Evolutionary conservation across 345 rosid genomes (phyloP).

Genomic region (Gossypium turneri): DNA sequence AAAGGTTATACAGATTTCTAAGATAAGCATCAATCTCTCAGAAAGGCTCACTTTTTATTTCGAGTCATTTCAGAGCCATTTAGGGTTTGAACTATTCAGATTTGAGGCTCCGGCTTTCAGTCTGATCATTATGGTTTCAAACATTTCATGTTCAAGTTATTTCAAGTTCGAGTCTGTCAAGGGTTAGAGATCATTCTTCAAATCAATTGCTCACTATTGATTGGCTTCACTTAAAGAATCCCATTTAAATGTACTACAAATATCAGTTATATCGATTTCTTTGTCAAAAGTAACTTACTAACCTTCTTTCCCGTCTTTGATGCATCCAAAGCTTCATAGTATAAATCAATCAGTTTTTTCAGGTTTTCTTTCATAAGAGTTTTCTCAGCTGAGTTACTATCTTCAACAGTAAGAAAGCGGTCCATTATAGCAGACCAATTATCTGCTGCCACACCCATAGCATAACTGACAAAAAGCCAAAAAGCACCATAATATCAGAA

Average conservation of each 20-base stretch:
- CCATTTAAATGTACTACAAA: background rate
- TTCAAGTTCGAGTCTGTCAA: too few relatives aligned
- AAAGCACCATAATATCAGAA: slow-evolving; percentile 5
- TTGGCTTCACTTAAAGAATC: background rate
- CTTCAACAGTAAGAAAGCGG: slow-evolving; percentile 45
- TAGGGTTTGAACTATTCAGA: too few relatives aligned
- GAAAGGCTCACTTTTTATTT: background rate
- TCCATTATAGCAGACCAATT: slow-evolving; percentile 79
- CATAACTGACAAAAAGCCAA: slow-evolving; percentile 44
- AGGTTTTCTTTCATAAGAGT: slow-evolving; percentile 35
- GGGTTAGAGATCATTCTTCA: background rate
- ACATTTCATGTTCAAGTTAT: too few relatives aligned
- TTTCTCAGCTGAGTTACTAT: slow-evolving; percentile 36
- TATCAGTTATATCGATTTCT: background rate
- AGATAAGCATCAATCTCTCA: background rate
- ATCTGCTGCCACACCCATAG: slow-evolving; percentile 56
- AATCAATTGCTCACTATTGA: background rate
- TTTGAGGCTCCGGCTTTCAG: too few relatives aligned
- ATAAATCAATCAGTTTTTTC: slow-evolving; percentile 39
- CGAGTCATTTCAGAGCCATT: too few relatives aligned
- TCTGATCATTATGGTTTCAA: too few relatives aligned
- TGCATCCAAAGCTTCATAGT: slow-evolving; percentile 85
- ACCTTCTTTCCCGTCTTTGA: slow-evolving; percentile 50
- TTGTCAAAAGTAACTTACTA: background rate
- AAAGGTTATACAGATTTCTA: background rate